Base-by-base conservation (phyloP, 208 protist species). In the Trypanosomatidae sp. region DNA sequence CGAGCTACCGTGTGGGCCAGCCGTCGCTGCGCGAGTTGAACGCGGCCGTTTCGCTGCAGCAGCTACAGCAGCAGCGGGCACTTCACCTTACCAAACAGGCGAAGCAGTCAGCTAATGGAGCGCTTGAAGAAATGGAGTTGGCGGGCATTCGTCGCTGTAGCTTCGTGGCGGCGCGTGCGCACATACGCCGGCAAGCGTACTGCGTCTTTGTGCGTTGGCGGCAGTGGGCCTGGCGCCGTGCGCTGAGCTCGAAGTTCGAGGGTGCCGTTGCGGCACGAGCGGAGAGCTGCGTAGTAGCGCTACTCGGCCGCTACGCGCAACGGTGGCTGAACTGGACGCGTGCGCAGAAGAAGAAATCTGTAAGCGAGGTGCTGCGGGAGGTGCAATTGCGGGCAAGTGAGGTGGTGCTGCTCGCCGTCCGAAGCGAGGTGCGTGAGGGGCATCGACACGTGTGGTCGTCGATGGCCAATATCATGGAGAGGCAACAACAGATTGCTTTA, bases 11-110 rank as follows among this genome's bases (percentile, higher is more conserved):
- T 15, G 71, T 89, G 2, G 81, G 84, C 47, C 81, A 86, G 70
- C 81, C 81, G 0, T 86, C 84, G 9, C 53, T 81, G 69, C 81
- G 75, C 17, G 84, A 89, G 71, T 66, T 86, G 52, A 75, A 76
- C 43, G 66, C 77, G 3, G 75, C 84, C 0, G 69, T 82, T 30
- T 76, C 77, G 5, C 50, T 80, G 47, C 58, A 69, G 41, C 15
- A 69, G 9, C 62, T 81, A 9, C 84, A 86, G 70, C 53, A 66
- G 49, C 65, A 74, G 52, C 73, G 74, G 4, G 41, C 59, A 8
- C 50, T 58, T n/a, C 43, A 69, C 44, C n/a, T 62, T 33, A 19
- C 43, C 15, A 33, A 70, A 33, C 73, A 67, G 43, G 65, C 59
- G 41, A 60, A 28, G 22, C 39, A 77, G 33, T 1, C 17, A 4